Evolutionary conservation across 768 basidiomycete genomes (phyloP), one percentile per base, ranked within the genome.

Genomic region (Boletellus sp.): DNA sequence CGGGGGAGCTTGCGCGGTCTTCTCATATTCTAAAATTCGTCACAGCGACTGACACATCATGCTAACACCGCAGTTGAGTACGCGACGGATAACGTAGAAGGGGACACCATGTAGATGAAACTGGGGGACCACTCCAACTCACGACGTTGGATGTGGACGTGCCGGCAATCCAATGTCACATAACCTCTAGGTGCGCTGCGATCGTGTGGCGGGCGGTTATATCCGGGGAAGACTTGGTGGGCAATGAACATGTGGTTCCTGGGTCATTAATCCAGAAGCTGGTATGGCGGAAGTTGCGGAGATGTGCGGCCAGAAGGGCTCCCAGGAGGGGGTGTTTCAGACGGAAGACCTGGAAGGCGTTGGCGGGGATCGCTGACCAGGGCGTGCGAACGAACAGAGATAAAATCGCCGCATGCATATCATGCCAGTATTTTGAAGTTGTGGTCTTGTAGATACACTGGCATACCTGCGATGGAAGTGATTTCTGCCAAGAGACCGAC

Each of bases 401-500:
- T 37, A 17, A 45, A 45, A 26, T 34, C 15, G 31, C 13, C 19
- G 33, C 15, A 22, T n/a, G 40, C 6, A 19, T n/a, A 28, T 38
- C 24, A 24, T 23, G 17, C 1, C 17, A 3, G 24, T 16, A 3
- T 37, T 56, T 42, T 16, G 9, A 37, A 41, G n/a, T n/a, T n/a
- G n/a, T n/a, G n/a, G n/a, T n/a, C n/a, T 28, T 28, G 32, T 15
- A 31, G 38, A 50, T 16, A 26, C 24, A 17, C n/a, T 9, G n/a
- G 38, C 13, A 11, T 16, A n/a, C 33, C 22, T 34, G 32, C 16
- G 22, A 34, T n/a, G 16, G 33, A 34, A n/a, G 20, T 23, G 33
- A 28, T 33, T 34, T 28, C 43, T 42, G 50, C 53, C 57, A 50
- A 52, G 52, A 33, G 32, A 28, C 34, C 20, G 20, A 23, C 39